Evolutionary conservation across 257 asterid species (phyloP), one percentile per base, ranked within the genome.

Genomic region (Leonotis leonurus): DNA sequence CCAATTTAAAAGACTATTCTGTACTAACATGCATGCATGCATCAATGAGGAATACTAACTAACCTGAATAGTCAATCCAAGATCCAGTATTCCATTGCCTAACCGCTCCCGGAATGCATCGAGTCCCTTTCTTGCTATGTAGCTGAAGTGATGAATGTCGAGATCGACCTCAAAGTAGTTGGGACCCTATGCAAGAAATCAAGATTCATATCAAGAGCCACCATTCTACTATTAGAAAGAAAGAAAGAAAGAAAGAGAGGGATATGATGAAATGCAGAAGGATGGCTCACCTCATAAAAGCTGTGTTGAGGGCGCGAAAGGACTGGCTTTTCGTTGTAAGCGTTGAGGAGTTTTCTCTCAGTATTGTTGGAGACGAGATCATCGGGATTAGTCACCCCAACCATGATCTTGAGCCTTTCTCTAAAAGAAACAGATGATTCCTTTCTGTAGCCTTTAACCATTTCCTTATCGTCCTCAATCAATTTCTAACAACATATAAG

Each of bases 281-380:
- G n/a, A n/a, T n/a, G n/a, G n/a, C n/a, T n/a, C 46, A 89, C 97
- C 87, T 77, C 80, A 65, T 81, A 85, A 65, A 90, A 90, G 43
- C 53, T 75, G 71, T 90, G 97, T 50, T 90, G 97, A 65, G 97
- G 97, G 22, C 95, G 95, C 21, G 97, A 90, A 55, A 90, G 95
- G 52, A 90, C 96, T 0, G 95, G 97, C 59, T 87, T 90, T 71
- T 87, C 95, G 9, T 90, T 90, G 84, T 90, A 90, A 2, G 93
- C 94, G 16, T 73, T 56, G 39, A 90, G 69, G 24, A 90, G 90
- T 75, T 90, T 90, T 73, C 77, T 83, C 68, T 90, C 97, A 3
- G 97, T 73, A 16, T 87, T 74, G 67, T 69, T 85, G 21, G 94
- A 79, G 64, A 79, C 90, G 18, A 90, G 81, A 24, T 83, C 95